Evolutionary conservation across 345 rosid species (phyloP), one percentile per base, ranked within the genome.

Genomic region (Garcia nutans): DNA sequence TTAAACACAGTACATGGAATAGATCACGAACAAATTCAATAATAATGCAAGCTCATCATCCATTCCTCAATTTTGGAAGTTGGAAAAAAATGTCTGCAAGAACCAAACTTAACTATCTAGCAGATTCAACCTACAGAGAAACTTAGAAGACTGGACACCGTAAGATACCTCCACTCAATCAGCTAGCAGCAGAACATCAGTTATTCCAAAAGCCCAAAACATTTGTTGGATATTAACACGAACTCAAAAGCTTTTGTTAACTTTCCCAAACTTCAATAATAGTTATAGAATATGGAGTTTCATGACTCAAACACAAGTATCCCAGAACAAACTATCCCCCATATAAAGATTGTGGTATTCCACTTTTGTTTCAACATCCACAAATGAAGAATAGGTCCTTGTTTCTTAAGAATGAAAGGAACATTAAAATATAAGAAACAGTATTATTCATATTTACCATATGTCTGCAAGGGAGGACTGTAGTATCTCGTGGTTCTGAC

Each of bases 391-490:
- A 55, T 9, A 33, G 19, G 49, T 70, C 16, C 56, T 28, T 13
- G 17, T 44, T n/a, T 56, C 47, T 55, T 42, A 55, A 26, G 6
- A 28, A 57, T 19, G 20, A 10, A 45, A 62, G n/a, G 9, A 15
- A 10, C 31, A 57, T 1, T 2, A 26, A 26, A 44, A 2, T 17
- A 42, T 28, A 33, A 45, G 28, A 57, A 75, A 49, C 12, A 72
- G 6, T 19, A 57, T 69, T 1, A 61, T 49, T 23, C 45, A 62
- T 72, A 60, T 61, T 84, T 82, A 95, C 98, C 99, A 96, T 93
- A 83, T 96, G 99, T 57, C 99, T 85, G 84, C 99, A 96, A 12
- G 98, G 99, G 81, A 96, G 97, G 72, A 93, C 91, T 16, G 99
- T 91, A 2, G 96, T 96, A 73, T 93, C 96, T 50, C 96, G 87